Conservation (phyloP, 2,329 filamentous ascomycete species). For the Macrophomina phaseolina region DNA sequence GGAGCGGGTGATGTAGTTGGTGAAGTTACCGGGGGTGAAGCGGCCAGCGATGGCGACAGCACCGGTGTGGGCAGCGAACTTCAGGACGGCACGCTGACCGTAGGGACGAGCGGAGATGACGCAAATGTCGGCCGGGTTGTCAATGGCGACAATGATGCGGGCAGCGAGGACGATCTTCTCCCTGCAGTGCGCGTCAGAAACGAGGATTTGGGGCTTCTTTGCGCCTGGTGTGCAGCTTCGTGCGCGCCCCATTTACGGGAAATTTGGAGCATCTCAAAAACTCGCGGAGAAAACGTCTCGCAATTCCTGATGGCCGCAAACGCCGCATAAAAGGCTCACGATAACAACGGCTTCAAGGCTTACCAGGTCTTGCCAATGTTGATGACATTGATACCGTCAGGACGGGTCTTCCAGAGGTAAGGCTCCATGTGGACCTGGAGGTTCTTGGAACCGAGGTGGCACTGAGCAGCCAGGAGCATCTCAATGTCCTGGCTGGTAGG, state of each 20-base stretch:
- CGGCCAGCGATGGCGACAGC: slow-evolving; percentile 97
- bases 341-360: slow-evolving; percentile 42
- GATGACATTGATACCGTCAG: slow-evolving; percentile 97
- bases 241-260: not conserved
- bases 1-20: slow-evolving; percentile 99
- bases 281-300: not conserved
- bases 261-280: not conserved
- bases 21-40: slow-evolving; percentile 99
- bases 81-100: slow-evolving; percentile 98
- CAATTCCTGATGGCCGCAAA: slow-evolving; percentile 1
- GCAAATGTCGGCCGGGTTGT: slow-evolving; percentile 95
- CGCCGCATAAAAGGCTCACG: not conserved
- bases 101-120: slow-evolving; percentile 99
- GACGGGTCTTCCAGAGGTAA: slow-evolving; percentile 99
- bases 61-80: slow-evolving; percentile 99
- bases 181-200: slow-evolving; percentile 59
- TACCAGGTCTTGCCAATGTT: slow-evolving; percentile 99
- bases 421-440: slow-evolving; percentile 99
- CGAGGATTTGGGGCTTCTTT: not conserved
- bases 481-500: slow-evolving; percentile 98
- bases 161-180: slow-evolving; percentile 99
- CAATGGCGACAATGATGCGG: slow-evolving; percentile 97
- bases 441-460: slow-evolving; percentile 98
- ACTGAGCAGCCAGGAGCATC: slow-evolving; percentile 97
- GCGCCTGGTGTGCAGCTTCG: not conserved